These are phyloP conservation scores for Russula dissimulans DNA, from an alignment of 768 basidiomycete species.

Conservation along the genomic window DNA sequence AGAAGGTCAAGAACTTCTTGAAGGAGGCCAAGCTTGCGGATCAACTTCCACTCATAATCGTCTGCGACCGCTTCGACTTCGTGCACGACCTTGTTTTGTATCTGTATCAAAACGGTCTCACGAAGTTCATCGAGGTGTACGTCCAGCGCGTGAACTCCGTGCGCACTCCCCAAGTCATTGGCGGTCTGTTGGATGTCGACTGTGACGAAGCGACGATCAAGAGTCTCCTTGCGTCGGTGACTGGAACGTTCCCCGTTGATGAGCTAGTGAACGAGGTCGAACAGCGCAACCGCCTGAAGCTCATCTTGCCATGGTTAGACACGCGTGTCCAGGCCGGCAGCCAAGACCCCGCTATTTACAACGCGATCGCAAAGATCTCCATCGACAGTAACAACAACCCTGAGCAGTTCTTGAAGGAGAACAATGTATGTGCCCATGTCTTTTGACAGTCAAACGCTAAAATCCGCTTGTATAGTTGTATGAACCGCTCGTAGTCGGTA, in stretches of 20 bases:
- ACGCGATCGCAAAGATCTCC: slow-evolving; percentile 96
- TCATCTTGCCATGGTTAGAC: slow-evolving; percentile 97
- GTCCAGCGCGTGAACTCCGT: slow-evolving; percentile 97
- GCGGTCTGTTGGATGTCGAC: slow-evolving; percentile 94
- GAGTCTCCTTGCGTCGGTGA: slow-evolving; percentile 84
- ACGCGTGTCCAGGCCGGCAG: slow-evolving; percentile 87
- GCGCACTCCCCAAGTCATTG: slow-evolving; percentile 93
- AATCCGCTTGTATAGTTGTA: slow-evolving; percentile 53
- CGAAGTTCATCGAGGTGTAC: slow-evolving; percentile 99
- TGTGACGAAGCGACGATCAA: slow-evolving; percentile 97
- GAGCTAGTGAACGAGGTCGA: slow-evolving; percentile 97
- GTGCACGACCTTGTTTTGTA: slow-evolving; percentile 98
- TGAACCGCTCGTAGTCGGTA: slow-evolving; percentile 94
- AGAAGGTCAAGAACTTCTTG: slow-evolving; percentile 99
- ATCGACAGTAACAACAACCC: slow-evolving; percentile 99
- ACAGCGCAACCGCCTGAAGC: slow-evolving; percentile 88
- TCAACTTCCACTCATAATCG: slow-evolving; percentile 97
- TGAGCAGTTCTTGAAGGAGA: slow-evolving; percentile 95
- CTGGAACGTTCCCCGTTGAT: slow-evolving; percentile 95
- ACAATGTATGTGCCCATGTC: slow-evolving; percentile 58
- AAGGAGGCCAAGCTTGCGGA: slow-evolving; percentile 96
- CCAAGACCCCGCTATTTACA: slow-evolving; percentile 90
- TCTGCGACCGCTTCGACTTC: slow-evolving; percentile 99
- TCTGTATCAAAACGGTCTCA: slow-evolving; percentile 94
- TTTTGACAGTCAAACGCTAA: slow-evolving; percentile 12